A percentile compares a stretch with the other conserved stretches of the same genome.
phyloP scores from a whole-genome alignment of 108 stramenopile genomes.

The Cyclotella distinguenda region DNA sequence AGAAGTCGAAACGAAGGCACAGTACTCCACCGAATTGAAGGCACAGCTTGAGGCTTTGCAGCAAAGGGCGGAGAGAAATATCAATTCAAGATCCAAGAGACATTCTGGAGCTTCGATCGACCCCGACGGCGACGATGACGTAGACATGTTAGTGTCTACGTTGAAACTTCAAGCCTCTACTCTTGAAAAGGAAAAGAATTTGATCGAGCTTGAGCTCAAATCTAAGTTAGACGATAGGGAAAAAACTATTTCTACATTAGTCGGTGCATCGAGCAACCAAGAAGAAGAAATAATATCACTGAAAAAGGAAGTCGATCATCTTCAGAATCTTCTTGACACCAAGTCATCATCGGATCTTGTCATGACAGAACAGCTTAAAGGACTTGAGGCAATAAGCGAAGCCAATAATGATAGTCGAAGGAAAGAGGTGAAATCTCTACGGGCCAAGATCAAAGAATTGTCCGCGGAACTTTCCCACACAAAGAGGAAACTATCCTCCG shows the following conservation, averaged over 20 bases:
- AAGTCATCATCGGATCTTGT: conserved; percentile 28
- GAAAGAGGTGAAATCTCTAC: conserved; percentile 39
- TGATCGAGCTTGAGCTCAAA: conserved; percentile 31
- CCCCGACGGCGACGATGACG: conserved; percentile 34
- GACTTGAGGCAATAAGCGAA: conserved; percentile 28
- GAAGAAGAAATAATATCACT: conserved; percentile 53
- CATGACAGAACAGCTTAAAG: conserved; percentile 31
- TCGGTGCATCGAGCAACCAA: conserved; percentile 60
- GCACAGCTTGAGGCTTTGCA: conserved; percentile 32
- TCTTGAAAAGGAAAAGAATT: conserved; percentile 28
- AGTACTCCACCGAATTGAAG: conserved; percentile 24
- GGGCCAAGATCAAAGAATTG: conserved; percentile 23
- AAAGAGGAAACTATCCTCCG: conserved; percentile 21
- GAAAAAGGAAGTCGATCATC: conserved; percentile 47
- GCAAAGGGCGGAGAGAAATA: neutral
- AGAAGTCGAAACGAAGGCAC: conserved; percentile 21
- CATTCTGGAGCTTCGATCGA: conserved; percentile 32
- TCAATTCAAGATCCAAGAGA: conserved; percentile 6
- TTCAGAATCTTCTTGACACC: conserved; percentile 37
- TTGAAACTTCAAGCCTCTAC: conserved; percentile 29
- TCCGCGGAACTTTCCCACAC: conserved; percentile 24
- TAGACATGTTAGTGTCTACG: conserved; percentile 21
- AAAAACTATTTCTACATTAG: conserved; percentile 68
- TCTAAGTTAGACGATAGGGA: conserved; percentile 68
- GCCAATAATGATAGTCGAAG: conserved; percentile 28